Conservation (phyloP, 2,329 filamentous ascomycete genomes). For the Fusarium sp. region DNA sequence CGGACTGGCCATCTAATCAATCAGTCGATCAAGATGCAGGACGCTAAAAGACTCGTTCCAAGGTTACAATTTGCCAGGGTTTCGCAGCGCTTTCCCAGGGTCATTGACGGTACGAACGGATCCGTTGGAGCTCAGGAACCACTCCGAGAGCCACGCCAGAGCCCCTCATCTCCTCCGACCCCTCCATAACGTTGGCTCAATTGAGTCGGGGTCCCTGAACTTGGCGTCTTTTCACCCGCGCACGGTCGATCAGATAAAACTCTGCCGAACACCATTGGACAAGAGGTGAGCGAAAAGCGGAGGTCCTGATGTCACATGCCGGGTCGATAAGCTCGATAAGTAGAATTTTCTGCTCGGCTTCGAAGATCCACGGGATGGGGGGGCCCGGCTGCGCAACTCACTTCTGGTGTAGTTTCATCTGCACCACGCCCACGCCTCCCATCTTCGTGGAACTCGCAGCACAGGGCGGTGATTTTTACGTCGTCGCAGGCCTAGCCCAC, state of each 20-base stretch:
- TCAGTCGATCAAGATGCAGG: conserved; percentile 45
- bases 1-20: conserved; percentile 45
- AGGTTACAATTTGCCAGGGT: conserved; percentile 25
- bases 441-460: conserved; percentile 31
- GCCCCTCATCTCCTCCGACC: conserved; percentile 14
- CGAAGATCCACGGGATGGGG: background rate
- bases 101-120: conserved; percentile 13
- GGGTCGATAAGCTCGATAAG: conserved; percentile 36
- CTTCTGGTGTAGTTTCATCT: conserved; percentile 13
- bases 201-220: conserved; percentile 20
- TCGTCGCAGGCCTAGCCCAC: conserved; percentile 26
- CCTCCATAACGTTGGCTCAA: conserved; percentile 11
- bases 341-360: conserved; percentile 41
- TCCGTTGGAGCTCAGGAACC: conserved; percentile 4
- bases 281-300: background rate
- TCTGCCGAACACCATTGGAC: conserved; percentile 19
- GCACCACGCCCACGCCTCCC: background rate
- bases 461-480: conserved; percentile 34
- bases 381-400: conserved; percentile 19
- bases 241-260: conserved; percentile 45
- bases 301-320: conserved; percentile 44
- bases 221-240: conserved; percentile 13
- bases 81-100: conserved; percentile 5
- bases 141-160: conserved; percentile 13
- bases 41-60: conserved; percentile 27